Percentiles rank a stretch among this genome's conserved stretches.
phyloP scores from a whole-genome alignment of 345 rosid species.

The Mangifera indica region DNA sequence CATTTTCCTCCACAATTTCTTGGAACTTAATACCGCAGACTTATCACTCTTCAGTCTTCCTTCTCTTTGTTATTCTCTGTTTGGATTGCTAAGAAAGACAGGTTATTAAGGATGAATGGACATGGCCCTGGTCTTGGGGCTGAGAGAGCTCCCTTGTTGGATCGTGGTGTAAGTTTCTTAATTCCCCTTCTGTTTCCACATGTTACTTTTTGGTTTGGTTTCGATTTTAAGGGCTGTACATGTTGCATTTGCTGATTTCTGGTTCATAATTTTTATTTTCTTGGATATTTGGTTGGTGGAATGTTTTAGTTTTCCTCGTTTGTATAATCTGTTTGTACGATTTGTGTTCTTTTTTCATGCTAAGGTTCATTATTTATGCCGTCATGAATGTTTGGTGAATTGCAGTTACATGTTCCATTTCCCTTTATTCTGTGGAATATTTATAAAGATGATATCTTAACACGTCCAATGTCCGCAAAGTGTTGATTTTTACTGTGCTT shows the following conservation, averaged over 20 bases:
- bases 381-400: background rate
- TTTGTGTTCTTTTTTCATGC: background rate
- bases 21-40: background rate
- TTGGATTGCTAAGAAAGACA: background rate
- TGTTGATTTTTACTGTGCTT: background rate
- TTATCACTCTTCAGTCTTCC: no score
- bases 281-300: background rate
- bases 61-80: background rate
- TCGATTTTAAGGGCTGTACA: background rate
- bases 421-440: background rate
- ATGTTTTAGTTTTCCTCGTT: background rate
- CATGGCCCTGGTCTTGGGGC: slow-evolving; percentile 13
- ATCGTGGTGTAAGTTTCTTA: slow-evolving; percentile 27
- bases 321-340: background rate
- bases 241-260: no score
- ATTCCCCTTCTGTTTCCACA: no score
- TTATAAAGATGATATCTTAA: background rate
- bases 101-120: background rate
- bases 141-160: slow-evolving; percentile 39
- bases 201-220: background rate
- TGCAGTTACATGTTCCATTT: background rate
- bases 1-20: background rate
- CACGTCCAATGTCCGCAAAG: no score
- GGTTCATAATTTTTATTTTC: background rate
- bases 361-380: background rate